Evolutionary conservation across 768 basidiomycete species (phyloP).

Genomic region (Auriscalpium microsporum): DNA sequence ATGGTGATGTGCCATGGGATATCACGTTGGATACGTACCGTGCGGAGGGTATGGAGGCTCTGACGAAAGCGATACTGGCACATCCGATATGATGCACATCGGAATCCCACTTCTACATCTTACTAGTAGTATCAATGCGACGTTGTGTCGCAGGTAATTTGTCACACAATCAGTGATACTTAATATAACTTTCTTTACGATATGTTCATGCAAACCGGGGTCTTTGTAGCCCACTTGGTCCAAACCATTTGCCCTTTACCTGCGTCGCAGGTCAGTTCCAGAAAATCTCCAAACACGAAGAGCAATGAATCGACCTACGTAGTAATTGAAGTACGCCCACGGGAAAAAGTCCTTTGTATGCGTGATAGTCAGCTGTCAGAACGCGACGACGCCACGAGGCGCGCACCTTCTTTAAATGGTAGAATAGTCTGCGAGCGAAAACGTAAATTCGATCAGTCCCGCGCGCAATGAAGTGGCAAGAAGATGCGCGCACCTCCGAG

Average conservation of each 20-base stretch:
- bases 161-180: no score
- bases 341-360: slow-evolving; percentile 26
- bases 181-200: no score
- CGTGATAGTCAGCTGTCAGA: slow-evolving; percentile 12
- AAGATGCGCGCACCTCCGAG: slow-evolving; percentile 46
- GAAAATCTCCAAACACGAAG: no score
- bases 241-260: slow-evolving; percentile 26
- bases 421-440: slow-evolving; percentile 26
- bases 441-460: no score
- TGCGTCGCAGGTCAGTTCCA: not conserved
- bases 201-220: slow-evolving; percentile 11
- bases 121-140: no score
- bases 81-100: no score
- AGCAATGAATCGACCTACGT: slow-evolving; percentile 6
- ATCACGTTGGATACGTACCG: slow-evolving; percentile 13
- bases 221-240: slow-evolving; percentile 17
- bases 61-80: no score
- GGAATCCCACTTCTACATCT: no score
- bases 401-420: slow-evolving; percentile 34
- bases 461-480: no score
- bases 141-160: no score
- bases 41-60: no score
- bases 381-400: not conserved
- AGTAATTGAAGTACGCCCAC: slow-evolving; percentile 23
- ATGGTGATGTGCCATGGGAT: slow-evolving; percentile 15